Conservation (phyloP, 176 grass and related monocot genomes). For the Aegilops speltoides region DNA sequence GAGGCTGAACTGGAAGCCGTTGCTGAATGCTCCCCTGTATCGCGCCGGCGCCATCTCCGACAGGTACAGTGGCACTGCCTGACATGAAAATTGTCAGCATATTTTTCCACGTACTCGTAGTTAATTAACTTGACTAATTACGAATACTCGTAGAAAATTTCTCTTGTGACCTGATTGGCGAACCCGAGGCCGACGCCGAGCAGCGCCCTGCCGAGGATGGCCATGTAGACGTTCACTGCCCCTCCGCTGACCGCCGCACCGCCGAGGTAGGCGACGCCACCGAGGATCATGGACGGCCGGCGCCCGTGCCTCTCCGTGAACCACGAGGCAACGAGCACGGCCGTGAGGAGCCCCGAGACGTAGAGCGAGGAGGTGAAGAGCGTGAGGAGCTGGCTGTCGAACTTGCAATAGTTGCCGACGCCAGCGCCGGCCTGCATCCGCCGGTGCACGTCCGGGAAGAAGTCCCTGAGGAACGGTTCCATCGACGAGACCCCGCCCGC, state of each 20-base stretch:
- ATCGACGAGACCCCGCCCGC: slow-evolving; percentile 55
- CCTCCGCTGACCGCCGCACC: slow-evolving; percentile 25
- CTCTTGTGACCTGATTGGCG: slow-evolving; percentile 18
- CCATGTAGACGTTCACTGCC: slow-evolving; percentile 49
- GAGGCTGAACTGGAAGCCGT: slow-evolving; percentile 54
- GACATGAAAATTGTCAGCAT: neutral
- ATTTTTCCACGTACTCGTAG: no score
- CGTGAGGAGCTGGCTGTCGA: neutral
- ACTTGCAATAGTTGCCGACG: slow-evolving; percentile 30
- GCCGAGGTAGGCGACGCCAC: slow-evolving; percentile 27
- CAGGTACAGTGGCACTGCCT: no score
- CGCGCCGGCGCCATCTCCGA: no score
- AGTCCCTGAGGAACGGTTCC: slow-evolving; percentile 56
- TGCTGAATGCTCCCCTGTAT: slow-evolving; percentile 57
- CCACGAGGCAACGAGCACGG: slow-evolving; percentile 39
- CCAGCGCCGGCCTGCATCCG: slow-evolving; percentile 27
- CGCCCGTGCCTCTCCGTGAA: slow-evolving; percentile 39
- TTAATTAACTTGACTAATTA: no score
- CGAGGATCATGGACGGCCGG: slow-evolving; percentile 49
- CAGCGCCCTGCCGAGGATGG: slow-evolving; percentile 51
- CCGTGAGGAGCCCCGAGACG: slow-evolving; percentile 44
- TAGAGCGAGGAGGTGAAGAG: slow-evolving; percentile 29
- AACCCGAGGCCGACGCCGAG: slow-evolving; percentile 66
- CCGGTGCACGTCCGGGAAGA: slow-evolving; percentile 55
- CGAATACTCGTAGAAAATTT: no score